These are phyloP conservation scores for Brachypodium distachyon DNA, from an alignment of 202 grass and related monocot genomes.

Conservation along the genomic window DNA sequence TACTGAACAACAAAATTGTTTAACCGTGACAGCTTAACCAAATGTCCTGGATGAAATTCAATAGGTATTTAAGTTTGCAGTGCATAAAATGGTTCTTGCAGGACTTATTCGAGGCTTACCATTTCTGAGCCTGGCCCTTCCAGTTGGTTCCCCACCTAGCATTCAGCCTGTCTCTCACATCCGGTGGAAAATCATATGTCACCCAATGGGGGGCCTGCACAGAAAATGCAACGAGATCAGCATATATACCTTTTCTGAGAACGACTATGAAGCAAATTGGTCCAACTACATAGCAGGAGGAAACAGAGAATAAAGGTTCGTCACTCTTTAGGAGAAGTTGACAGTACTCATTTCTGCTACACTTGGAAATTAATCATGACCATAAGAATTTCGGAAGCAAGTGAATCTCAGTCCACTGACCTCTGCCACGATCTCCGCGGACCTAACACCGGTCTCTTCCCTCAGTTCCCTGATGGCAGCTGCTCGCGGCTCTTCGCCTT, in stretches of 20 bases:
- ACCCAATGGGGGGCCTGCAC: conserved; percentile 71
- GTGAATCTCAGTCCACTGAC: not conserved
- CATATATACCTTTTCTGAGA: not conserved
- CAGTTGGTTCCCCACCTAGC: conserved; percentile 64
- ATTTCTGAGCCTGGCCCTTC: conserved; percentile 91
- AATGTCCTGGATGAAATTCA: not conserved
- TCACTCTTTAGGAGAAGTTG: not conserved
- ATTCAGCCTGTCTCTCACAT: conserved; percentile 65
- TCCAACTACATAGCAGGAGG: not conserved
- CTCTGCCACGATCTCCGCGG: conserved; percentile 64
- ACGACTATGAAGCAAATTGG: not conserved
- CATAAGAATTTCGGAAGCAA: not conserved
- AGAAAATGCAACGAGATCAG: not conserved
- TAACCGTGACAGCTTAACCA: not conserved
- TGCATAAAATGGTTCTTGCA: not conserved
- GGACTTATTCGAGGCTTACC: conserved; percentile 30
- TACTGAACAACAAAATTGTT: not conserved
- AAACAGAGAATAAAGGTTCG: not conserved
- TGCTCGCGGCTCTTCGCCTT: conserved; percentile 56
- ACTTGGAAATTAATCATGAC: not conserved
- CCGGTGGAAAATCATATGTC: conserved; percentile 68
- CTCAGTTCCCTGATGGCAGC: conserved; percentile 58
- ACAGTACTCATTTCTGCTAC: not conserved
- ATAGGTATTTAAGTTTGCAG: not conserved
- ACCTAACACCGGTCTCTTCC: conserved; percentile 81